Conservation (phyloP, 2,329 filamentous ascomycete genomes). For the Chaetomium sp. region DNA sequence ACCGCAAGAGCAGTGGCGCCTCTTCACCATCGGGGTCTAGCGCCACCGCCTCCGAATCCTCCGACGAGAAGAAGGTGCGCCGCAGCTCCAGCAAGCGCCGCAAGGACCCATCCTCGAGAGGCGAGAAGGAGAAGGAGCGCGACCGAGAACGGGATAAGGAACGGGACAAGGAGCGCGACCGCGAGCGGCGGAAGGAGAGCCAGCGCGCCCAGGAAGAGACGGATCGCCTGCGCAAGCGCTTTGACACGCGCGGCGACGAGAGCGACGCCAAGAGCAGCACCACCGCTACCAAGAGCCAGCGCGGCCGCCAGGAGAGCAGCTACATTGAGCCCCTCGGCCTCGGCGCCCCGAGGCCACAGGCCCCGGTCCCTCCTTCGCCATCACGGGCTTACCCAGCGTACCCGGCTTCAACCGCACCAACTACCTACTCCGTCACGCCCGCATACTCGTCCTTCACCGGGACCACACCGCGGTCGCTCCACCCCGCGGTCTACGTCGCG, state of each 20-base stretch:
- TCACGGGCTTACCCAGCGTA: slow-evolving; percentile 24
- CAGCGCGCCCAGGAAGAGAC: slow-evolving; percentile 26
- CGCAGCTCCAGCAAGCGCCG: slow-evolving; percentile 36
- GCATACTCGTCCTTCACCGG: slow-evolving; percentile 27
- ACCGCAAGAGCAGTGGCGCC: slow-evolving; percentile 33
- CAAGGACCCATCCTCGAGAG: slow-evolving; percentile 30
- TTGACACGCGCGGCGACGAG: slow-evolving; percentile 36
- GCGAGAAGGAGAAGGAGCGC: slow-evolving; percentile 33
- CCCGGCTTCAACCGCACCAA: slow-evolving; percentile 18
- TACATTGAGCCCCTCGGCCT: slow-evolving; percentile 40
- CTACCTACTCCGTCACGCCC: slow-evolving; percentile 20
- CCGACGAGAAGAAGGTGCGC: slow-evolving; percentile 36
- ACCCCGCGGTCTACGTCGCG: slow-evolving; percentile 32
- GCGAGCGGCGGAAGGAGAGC: slow-evolving; percentile 27
- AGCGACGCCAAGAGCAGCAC: slow-evolving; percentile 37
- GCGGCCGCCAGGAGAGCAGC: slow-evolving; percentile 36
- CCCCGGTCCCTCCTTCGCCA: slow-evolving; percentile 25
- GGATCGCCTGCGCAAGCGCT: slow-evolving; percentile 39
- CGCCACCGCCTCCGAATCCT: slow-evolving; percentile 32
- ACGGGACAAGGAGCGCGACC: slow-evolving; percentile 25
- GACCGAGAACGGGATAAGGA: slow-evolving; percentile 29
- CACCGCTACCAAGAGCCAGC: slow-evolving; percentile 31
- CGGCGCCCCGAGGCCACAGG: slow-evolving; percentile 28
- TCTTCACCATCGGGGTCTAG: slow-evolving; percentile 29
- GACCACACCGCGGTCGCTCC: slow-evolving; percentile 29